Conservation (phyloP, 345 rosid genomes). For the Mercurialis annua region DNA sequence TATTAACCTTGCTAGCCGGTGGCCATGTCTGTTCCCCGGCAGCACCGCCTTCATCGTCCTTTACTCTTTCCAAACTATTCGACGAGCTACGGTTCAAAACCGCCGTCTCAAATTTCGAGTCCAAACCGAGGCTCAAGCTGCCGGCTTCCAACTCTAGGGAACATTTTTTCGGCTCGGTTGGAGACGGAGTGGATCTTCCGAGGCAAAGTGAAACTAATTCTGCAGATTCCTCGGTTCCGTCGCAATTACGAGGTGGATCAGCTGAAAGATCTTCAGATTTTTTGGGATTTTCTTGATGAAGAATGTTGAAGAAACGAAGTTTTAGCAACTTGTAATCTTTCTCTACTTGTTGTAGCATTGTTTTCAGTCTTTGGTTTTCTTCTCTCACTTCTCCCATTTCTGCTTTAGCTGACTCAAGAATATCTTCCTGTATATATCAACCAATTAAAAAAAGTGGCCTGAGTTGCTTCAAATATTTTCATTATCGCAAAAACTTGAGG, state of each 20-base stretch:
- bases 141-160: constrained; percentile 47
- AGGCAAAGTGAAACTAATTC: constrained; percentile 74
- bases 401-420: constrained; percentile 56
- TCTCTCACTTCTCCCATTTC: constrained; percentile 72
- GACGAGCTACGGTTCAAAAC: constrained; percentile 34
- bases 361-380: constrained; percentile 65
- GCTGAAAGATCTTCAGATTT: constrained; percentile 20
- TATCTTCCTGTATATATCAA: constrained; percentile 30
- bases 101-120: constrained; percentile 29
- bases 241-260: constrained; percentile 7
- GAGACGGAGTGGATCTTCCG: constrained; percentile 41
- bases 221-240: constrained; percentile 33
- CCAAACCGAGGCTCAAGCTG: constrained; percentile 51
- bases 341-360: constrained; percentile 49
- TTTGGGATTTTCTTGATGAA: constrained; percentile 38
- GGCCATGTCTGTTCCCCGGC: constrained; percentile 43
- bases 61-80: constrained; percentile 32
- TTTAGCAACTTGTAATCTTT: constrained; percentile 65
- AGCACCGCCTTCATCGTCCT: constrained; percentile 41
- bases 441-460: no score
- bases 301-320: constrained; percentile 52
- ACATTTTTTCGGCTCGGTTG: constrained; percentile 33
- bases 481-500: no score
- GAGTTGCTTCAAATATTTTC: no score
- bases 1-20: constrained; percentile 46